Conservation (phyloP, 2,329 filamentous ascomycete genomes). For the Nemania sp. region DNA sequence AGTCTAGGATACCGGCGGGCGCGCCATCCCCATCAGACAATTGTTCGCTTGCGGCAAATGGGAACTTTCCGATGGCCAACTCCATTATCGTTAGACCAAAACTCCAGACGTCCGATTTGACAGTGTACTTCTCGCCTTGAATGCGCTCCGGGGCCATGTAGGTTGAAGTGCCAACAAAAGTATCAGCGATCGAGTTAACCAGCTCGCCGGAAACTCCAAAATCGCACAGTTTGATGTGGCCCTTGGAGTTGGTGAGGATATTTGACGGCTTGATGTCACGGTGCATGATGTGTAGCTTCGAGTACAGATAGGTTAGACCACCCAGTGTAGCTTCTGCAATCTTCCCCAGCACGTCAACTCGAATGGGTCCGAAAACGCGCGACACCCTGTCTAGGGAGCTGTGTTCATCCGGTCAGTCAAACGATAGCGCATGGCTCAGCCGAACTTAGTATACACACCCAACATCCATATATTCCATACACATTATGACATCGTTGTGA, state of each 20-base stretch:
- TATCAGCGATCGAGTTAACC: conserved; percentile 97
- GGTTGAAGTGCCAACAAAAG: conserved; percentile 97
- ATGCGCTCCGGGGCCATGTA: conserved; percentile 99
- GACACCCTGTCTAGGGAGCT: conserved; percentile 95
- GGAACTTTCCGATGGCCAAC: conserved; percentile 95
- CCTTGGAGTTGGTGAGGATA: conserved; percentile 93
- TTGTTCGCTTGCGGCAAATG: conserved; percentile 82
- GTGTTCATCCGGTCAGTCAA: conserved; percentile 46
- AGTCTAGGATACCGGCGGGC: conserved; percentile 93
- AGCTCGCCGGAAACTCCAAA: conserved; percentile 99
- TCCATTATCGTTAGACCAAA: conserved; percentile 97
- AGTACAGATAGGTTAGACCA: conserved; percentile 94
- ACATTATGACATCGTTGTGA: conserved; percentile 98
- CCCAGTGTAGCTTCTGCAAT: conserved; percentile 96
- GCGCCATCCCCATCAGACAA: conserved; percentile 80
- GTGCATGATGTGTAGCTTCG: conserved; percentile 97
- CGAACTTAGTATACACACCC: conserved; percentile 73
- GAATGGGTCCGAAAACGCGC: conserved; percentile 91
- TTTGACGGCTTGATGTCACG: conserved; percentile 99
- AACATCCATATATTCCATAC: conserved; percentile 99
- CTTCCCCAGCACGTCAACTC: conserved; percentile 96
- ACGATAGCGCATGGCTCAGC: conserved; percentile 9
- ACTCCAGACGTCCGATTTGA: conserved; percentile 99
- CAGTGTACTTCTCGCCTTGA: conserved; percentile 95
- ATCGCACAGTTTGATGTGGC: conserved; percentile 96